Conservation (phyloP, 1,139 yeast species). For the Trichomonascaceae sp. region DNA sequence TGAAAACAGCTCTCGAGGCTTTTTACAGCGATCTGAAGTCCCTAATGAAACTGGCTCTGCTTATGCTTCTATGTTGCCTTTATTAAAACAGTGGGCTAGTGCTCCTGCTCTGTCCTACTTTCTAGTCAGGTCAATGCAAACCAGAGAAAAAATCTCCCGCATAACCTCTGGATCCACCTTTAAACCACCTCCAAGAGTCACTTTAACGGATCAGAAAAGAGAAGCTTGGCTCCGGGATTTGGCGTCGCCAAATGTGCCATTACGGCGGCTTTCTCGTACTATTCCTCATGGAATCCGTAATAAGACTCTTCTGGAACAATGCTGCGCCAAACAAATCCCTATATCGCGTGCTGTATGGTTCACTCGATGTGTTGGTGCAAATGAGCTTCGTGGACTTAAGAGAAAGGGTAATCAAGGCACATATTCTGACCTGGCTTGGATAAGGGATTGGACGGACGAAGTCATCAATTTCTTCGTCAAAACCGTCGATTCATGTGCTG, state of each 20-base stretch:
- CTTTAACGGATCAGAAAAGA: constrained; percentile 76
- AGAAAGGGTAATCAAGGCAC: constrained; percentile 39
- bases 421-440: constrained; percentile 53
- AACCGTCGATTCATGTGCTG: constrained; percentile 27
- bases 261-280: constrained; percentile 62
- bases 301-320: constrained; percentile 62
- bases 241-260: constrained; percentile 59
- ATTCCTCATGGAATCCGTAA: constrained; percentile 91
- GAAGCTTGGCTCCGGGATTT: constrained; percentile 82
- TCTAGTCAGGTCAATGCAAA: constrained; percentile 59
- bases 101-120: constrained; percentile 56
- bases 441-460: constrained; percentile 85
- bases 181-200: constrained; percentile 80
- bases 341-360: constrained; percentile 81
- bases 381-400: constrained; percentile 65
- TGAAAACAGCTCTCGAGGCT: constrained; percentile 53
- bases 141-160: constrained; percentile 61
- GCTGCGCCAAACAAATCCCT: constrained; percentile 63
- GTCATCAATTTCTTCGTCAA: constrained; percentile 55
- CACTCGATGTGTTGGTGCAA: constrained; percentile 76
- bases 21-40: constrained; percentile 48
- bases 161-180: constrained; percentile 51
- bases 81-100: constrained; percentile 42
- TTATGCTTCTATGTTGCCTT: constrained; percentile 26
- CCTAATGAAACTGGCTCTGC: constrained; percentile 41